Evolutionary conservation across 1,139 yeast species (phyloP), one percentile per base, ranked within the genome.

Genomic region (Candida anutae): DNA sequence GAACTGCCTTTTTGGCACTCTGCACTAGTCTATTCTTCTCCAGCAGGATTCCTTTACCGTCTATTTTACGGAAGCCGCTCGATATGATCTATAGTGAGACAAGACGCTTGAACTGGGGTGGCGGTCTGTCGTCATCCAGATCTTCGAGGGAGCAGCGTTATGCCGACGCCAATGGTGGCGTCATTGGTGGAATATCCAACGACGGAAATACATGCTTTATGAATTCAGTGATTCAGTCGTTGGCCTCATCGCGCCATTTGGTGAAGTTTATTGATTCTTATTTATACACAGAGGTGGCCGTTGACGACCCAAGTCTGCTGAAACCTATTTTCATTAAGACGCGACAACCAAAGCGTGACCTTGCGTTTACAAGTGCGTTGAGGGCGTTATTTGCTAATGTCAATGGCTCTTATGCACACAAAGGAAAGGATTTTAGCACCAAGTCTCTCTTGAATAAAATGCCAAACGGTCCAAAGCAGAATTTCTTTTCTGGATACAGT

Each of bases 181-280:
- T 70, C 36, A 69, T 84, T 21, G 95, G 95, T 15, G 96, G 96
- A 1, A 62, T 87, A 24, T 69, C 74, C 36, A 87, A 87, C 51
- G 95, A 85, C 39, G 95, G 95, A 10, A 87, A 87, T 46, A 84
- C 95, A 0, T 87, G 96, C 50, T 87, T 87, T 44, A 85, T 87
- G 94, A 87, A 87, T 53, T 77, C 87, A 13, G 95, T 87, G 2
- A 59, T 87, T 21, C 96, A 87, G 52, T 71, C 85, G 10, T 58
- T 87, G 37, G 88, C 95, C 0, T 79, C 94, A 0, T 78, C 93
- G 1, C 63, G 69, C 21, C 74, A 77, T 28, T 57, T 87, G 18
- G 40, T 67, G 21, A 58, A 61, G 17, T 83, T 80, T 43, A 60
- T 83, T 31, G 73, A 74, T 28, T 53, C 62, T 5, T 65, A 62